phyloP scores from a whole-genome alignment of 1,284 basidiomycete genomes.

The Cryptococcus sp. region DNA sequence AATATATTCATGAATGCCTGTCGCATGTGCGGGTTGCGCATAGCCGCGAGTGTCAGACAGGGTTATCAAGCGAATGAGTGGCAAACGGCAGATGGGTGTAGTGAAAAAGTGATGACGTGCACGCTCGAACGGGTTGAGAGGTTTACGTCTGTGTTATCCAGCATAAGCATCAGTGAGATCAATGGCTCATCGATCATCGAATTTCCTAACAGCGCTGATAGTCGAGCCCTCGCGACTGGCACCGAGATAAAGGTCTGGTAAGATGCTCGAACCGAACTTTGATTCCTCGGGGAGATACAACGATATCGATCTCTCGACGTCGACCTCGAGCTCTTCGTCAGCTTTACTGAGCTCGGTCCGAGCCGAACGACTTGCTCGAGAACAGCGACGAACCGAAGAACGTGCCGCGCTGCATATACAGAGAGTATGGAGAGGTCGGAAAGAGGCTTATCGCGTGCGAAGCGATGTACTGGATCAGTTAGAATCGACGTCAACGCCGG shows the following conservation, averaged over 20 bases:
- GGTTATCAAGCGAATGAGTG: neutral
- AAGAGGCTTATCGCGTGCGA: constrained; percentile 5
- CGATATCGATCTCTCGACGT: constrained; percentile 45
- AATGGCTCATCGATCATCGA: too few relatives aligned
- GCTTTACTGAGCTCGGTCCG: constrained; percentile 37
- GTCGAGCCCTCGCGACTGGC: too few relatives aligned
- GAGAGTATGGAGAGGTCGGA: constrained; percentile 45
- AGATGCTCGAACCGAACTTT: constrained; percentile 3
- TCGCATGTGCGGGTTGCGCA: too few relatives aligned
- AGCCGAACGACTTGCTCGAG: constrained; percentile 42
- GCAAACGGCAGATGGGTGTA: neutral
- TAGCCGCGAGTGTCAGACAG: neutral
- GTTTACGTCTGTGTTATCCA: neutral
- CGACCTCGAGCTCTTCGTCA: constrained; percentile 37
- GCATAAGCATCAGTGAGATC: neutral
- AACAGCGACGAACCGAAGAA: constrained; percentile 36
- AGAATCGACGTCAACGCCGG: constrained; percentile 2
- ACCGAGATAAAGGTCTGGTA: too few relatives aligned
- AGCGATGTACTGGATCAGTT: constrained; percentile 15
- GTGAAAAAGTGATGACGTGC: constrained; percentile 11
- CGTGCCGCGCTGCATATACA: constrained; percentile 40
- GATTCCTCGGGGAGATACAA: constrained; percentile 6
- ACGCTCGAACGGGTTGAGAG: neutral
- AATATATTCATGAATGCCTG: too few relatives aligned
- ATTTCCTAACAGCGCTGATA: too few relatives aligned